These are phyloP conservation scores for Blumeria graminis DNA, from an alignment of 2,329 filamentous ascomycete genomes.

Conservation along the genomic window DNA sequence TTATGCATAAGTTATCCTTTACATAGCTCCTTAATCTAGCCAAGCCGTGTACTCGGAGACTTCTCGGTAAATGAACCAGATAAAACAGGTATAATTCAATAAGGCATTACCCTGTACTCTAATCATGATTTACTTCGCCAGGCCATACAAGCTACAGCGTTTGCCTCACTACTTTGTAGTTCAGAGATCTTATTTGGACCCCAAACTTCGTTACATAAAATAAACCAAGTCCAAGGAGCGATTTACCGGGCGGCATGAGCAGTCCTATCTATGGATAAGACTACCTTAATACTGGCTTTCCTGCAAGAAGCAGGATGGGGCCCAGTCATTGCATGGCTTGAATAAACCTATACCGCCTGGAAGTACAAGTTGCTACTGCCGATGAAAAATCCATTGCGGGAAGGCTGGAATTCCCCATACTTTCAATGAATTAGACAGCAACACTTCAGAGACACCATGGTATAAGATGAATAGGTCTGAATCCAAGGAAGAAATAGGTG, in stretches of 20 bases:
- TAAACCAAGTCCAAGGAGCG: background rate
- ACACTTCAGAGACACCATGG: background rate
- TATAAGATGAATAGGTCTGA: background rate
- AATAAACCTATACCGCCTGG: background rate
- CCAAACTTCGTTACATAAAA: background rate
- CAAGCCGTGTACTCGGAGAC: no score
- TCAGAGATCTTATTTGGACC: background rate
- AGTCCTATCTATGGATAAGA: background rate
- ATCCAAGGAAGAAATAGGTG: background rate
- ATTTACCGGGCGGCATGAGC: background rate
- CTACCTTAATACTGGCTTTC: no score
- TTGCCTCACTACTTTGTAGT: background rate
- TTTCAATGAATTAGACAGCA: background rate
- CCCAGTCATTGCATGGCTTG: background rate
- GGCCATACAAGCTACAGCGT: background rate
- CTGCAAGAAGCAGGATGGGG: no score
- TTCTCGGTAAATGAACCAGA: no score
- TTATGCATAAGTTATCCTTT: no score
- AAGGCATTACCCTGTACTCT: no score
- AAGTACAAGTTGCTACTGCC: background rate
- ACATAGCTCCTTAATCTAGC: no score
- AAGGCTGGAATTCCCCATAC: background rate
- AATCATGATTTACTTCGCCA: background rate
- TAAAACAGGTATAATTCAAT: no score
- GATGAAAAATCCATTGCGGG: background rate